phyloP scores from a whole-genome alignment of 805 yeast genomes.

The Pichia paraexigua region DNA sequence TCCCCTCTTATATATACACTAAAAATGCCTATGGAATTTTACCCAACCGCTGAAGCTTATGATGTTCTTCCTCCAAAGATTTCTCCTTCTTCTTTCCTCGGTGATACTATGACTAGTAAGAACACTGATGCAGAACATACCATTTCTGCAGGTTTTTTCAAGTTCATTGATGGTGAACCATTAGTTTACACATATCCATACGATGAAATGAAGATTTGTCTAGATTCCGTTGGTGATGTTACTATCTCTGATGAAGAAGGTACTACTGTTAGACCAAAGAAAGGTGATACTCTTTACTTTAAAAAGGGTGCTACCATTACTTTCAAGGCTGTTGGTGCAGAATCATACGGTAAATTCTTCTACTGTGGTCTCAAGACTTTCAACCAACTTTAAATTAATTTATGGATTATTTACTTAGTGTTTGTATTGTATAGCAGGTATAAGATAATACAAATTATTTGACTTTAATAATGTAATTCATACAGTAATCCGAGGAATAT shows the following conservation, averaged over 20 bases:
- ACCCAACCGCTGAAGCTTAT: conserved; percentile 45
- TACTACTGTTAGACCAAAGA: conserved; percentile 43
- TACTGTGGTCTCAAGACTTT: conserved; percentile 41
- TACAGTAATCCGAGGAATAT: no score
- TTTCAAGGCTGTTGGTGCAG: conserved; percentile 40
- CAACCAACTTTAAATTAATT: background rate
- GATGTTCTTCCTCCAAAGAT: conserved; percentile 49
- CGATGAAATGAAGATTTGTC: conserved; percentile 44
- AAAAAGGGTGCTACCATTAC: conserved; percentile 57
- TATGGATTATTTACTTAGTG: background rate
- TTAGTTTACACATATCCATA: conserved; percentile 7
- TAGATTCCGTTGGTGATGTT: conserved; percentile 58
- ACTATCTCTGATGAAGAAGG: conserved; percentile 56
- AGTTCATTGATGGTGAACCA: conserved; percentile 2
- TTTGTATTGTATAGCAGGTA: background rate
- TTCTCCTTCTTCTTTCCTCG: conserved; percentile 58
- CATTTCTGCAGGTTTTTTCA: conserved; percentile 56
- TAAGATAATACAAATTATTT: background rate
- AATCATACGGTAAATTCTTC: conserved; percentile 51
- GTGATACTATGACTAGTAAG: conserved; percentile 46
- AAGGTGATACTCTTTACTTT: conserved; percentile 62
- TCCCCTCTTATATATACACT: background rate
- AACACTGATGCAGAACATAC: conserved; percentile 49
- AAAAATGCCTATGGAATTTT: conserved; percentile 46
- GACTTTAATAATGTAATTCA: no score